Evolutionary conservation across 2,329 filamentous ascomycete species (phyloP).

Genomic region (Lecanicillium sp.): DNA sequence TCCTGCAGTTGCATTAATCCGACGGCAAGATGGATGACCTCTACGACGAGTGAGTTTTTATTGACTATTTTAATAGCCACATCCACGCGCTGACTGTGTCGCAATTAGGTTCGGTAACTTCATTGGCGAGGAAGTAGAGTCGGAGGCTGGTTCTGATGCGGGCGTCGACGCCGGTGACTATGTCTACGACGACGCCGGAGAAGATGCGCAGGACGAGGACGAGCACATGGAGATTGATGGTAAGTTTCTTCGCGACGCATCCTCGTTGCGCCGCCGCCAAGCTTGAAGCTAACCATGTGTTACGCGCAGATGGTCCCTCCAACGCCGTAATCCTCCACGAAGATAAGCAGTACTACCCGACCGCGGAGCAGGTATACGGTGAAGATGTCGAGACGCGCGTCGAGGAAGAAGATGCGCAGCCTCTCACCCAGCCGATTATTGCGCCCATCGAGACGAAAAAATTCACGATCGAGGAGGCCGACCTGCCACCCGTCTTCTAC

Average conservation of each 20-base stretch:
- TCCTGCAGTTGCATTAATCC: constrained; percentile 13
- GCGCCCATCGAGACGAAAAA: constrained; percentile 91
- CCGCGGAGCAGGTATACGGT: constrained; percentile 93
- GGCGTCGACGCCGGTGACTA: constrained; percentile 70
- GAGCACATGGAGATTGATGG: constrained; percentile 93
- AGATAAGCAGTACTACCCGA: constrained; percentile 99
- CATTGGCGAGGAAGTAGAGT: constrained; percentile 83
- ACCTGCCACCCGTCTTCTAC: constrained; percentile 83
- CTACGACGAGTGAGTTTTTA: constrained; percentile 73
- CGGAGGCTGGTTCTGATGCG: constrained; percentile 78
- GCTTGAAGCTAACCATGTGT: constrained; percentile 21
- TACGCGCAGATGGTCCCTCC: constrained; percentile 64
- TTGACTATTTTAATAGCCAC: background rate
- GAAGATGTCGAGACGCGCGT: constrained; percentile 91
- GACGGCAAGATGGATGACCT: constrained; percentile 73
- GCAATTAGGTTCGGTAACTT: constrained; percentile 87
- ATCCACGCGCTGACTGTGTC: constrained; percentile 5
- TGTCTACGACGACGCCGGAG: constrained; percentile 72
- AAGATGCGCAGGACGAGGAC: constrained; percentile 59
- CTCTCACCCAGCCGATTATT: constrained; percentile 86
- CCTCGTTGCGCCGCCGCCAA: constrained; percentile 1
- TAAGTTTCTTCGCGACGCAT: constrained; percentile 30
- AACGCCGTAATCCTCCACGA: constrained; percentile 98
- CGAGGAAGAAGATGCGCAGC: constrained; percentile 94
- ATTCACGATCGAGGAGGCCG: constrained; percentile 87